These are phyloP conservation scores for Letharia lupina DNA, from an alignment of 495 filamentous ascomycete genomes.

Conservation along the genomic window DNA sequence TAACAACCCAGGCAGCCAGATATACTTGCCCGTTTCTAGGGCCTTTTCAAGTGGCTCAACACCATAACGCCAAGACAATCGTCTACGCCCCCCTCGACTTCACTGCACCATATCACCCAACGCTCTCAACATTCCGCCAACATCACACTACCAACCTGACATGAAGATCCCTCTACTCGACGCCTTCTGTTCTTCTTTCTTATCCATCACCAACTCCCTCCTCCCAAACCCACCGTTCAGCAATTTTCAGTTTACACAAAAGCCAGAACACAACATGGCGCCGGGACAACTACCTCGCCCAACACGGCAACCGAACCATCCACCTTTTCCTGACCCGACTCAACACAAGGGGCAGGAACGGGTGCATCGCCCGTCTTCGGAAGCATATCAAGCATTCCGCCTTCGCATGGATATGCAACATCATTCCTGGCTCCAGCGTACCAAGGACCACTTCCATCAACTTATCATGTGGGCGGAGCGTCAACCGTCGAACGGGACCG, in stretches of 20 bases:
- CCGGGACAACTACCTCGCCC: background rate
- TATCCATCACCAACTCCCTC: too few relatives aligned
- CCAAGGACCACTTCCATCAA: background rate
- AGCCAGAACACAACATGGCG: background rate
- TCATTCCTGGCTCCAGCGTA: background rate
- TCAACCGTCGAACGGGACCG: background rate
- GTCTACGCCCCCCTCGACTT: too few relatives aligned
- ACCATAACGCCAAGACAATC: too few relatives aligned
- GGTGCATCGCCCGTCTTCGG: background rate
- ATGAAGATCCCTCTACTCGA: too few relatives aligned
- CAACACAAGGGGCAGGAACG: background rate
- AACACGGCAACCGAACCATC: background rate
- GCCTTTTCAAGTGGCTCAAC: too few relatives aligned
- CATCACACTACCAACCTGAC: too few relatives aligned
- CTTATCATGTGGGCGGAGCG: background rate
- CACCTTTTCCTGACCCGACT: background rate
- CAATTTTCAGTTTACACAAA: background rate
- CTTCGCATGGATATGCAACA: background rate
- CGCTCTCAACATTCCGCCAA: too few relatives aligned
- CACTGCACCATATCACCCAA: too few relatives aligned
- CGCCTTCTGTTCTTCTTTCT: too few relatives aligned
- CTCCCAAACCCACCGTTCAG: too few relatives aligned
- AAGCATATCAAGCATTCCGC: background rate
- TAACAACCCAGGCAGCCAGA: too few relatives aligned
- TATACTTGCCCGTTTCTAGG: too few relatives aligned